Conservation (phyloP, 768 basidiomycete genomes). For the Pisolithus orientalis region DNA sequence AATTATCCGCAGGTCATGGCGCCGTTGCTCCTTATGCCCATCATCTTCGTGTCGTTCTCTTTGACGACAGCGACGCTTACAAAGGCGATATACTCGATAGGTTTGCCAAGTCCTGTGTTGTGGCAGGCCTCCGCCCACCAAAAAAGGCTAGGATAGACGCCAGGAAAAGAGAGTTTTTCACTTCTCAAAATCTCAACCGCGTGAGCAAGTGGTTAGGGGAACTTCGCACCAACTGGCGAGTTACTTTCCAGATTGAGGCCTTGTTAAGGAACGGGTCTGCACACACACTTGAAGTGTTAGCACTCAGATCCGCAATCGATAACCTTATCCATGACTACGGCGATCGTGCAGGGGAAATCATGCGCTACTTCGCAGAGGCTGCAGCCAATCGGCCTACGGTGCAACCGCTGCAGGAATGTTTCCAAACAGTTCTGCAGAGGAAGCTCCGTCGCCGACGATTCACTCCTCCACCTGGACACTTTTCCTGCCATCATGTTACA, state of each 20-base stretch:
- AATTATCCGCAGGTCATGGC: constrained; percentile 52
- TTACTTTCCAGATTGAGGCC: constrained; percentile 75
- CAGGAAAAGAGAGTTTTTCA: constrained; percentile 44
- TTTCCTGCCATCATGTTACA: constrained; percentile 69
- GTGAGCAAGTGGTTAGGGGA: constrained; percentile 40
- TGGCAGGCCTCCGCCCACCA: constrained; percentile 38
- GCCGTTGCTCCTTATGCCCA: constrained; percentile 64
- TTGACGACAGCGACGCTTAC: constrained; percentile 35
- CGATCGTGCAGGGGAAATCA: constrained; percentile 38
- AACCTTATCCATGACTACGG: constrained; percentile 30
- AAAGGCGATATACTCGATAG: constrained; percentile 32
- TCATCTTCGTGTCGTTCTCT: constrained; percentile 60
- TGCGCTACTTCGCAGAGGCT: constrained; percentile 48
- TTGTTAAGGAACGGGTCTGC: constrained; percentile 58
- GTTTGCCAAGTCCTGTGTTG: constrained; percentile 50
- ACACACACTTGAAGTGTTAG: constrained; percentile 50
- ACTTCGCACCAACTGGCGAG: constrained; percentile 38
- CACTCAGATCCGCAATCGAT: constrained; percentile 40
- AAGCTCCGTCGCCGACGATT: constrained; percentile 11
- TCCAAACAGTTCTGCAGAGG: constrained; percentile 30
- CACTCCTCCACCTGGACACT: constrained; percentile 32
- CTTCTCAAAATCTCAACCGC: constrained; percentile 36
- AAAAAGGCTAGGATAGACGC: constrained; percentile 42
- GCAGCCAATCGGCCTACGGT: constrained; percentile 41
- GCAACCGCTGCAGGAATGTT: constrained; percentile 40